phyloP scores from a whole-genome alignment of 495 filamentous ascomycete species.

The Cercophora sp. region DNA sequence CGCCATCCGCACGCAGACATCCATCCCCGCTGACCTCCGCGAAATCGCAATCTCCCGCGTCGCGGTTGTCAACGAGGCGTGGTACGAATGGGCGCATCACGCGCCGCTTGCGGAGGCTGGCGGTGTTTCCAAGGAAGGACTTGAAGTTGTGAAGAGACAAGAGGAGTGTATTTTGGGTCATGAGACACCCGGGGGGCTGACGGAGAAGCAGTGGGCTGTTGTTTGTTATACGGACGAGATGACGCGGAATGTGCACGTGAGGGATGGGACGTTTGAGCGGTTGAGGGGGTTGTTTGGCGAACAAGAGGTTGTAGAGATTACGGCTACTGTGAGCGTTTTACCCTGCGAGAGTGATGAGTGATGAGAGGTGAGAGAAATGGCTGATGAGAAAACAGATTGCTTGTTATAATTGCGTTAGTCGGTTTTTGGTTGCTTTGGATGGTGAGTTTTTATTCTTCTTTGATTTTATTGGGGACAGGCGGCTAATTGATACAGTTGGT shows the following conservation, averaged over 20 bases:
- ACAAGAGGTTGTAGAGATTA: slow-evolving; percentile 72
- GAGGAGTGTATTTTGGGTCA: slow-evolving; percentile 3
- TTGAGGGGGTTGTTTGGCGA: slow-evolving; percentile 59
- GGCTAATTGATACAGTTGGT: slow-evolving; percentile 35
- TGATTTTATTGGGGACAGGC: slow-evolving; percentile 1
- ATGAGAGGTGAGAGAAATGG: neutral
- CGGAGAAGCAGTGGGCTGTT: slow-evolving; percentile 58
- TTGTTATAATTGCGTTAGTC: slow-evolving; percentile 83
- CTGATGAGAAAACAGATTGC: slow-evolving; percentile 39
- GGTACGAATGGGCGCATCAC: slow-evolving; percentile 79
- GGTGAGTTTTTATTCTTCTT: slow-evolving; percentile 45
- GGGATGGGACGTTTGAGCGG: slow-evolving; percentile 57
- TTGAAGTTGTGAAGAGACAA: slow-evolving; percentile 35
- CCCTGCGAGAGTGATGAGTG: too few relatives aligned
- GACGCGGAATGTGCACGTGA: slow-evolving; percentile 61
- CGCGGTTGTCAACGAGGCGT: slow-evolving; percentile 66
- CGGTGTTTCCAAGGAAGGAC: slow-evolving; percentile 47
- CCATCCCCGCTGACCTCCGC: slow-evolving; percentile 54
- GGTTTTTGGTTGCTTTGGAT: slow-evolving; percentile 80
- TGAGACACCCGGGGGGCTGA: slow-evolving; percentile 34
- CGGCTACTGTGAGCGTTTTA: slow-evolving; percentile 60
- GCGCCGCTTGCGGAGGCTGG: slow-evolving; percentile 53
- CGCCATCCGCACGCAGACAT: slow-evolving; percentile 64
- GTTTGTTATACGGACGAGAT: slow-evolving; percentile 72
- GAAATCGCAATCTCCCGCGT: slow-evolving; percentile 74